phyloP scores from a whole-genome alignment of 2,329 filamentous ascomycete genomes.

The Hyphodiscus sp. region DNA sequence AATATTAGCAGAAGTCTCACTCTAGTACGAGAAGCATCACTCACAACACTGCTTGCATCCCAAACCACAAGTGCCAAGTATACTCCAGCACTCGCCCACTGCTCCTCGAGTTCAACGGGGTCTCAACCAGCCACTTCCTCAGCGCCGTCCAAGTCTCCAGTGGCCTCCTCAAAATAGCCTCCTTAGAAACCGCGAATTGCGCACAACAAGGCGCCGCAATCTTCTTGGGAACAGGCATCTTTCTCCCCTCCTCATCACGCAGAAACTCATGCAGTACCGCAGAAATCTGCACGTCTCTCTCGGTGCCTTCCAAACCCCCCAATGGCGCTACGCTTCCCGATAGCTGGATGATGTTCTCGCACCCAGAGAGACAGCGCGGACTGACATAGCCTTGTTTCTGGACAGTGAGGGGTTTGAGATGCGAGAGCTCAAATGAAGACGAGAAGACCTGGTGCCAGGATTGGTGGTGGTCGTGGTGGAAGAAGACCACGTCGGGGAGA shows the following conservation, averaged over 20 bases:
- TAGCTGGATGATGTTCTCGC: slow-evolving; percentile 38
- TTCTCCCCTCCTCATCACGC: slow-evolving; percentile 20
- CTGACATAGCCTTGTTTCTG: slow-evolving; percentile 47
- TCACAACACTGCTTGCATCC: slow-evolving; percentile 42
- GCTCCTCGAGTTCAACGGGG: slow-evolving; percentile 43
- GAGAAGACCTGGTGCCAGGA: slow-evolving; percentile 33
- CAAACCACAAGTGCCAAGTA: slow-evolving; percentile 59
- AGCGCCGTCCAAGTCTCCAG: slow-evolving; percentile 48
- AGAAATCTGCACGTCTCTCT: slow-evolving; percentile 35
- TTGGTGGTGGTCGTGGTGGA: slow-evolving; percentile 53
- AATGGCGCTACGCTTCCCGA: slow-evolving; percentile 45
- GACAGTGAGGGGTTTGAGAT: slow-evolving; percentile 32
- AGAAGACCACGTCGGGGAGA: slow-evolving; percentile 52
- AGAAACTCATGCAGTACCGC: slow-evolving; percentile 39
- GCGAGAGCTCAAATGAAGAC: slow-evolving; percentile 30
- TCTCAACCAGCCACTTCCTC: slow-evolving; percentile 51
- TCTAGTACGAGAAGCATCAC: background rate
- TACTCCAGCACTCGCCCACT: slow-evolving; percentile 57
- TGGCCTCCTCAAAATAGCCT: slow-evolving; percentile 41
- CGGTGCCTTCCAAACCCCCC: slow-evolving; percentile 38
- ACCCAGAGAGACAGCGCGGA: slow-evolving; percentile 44
- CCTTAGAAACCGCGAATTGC: slow-evolving; percentile 54
- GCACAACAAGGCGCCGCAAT: slow-evolving; percentile 55
- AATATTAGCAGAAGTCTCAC: background rate
- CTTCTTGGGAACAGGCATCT: slow-evolving; percentile 35